Evolutionary conservation across 345 rosid genomes (phyloP).

Genomic region (Acer yangbiense): DNA sequence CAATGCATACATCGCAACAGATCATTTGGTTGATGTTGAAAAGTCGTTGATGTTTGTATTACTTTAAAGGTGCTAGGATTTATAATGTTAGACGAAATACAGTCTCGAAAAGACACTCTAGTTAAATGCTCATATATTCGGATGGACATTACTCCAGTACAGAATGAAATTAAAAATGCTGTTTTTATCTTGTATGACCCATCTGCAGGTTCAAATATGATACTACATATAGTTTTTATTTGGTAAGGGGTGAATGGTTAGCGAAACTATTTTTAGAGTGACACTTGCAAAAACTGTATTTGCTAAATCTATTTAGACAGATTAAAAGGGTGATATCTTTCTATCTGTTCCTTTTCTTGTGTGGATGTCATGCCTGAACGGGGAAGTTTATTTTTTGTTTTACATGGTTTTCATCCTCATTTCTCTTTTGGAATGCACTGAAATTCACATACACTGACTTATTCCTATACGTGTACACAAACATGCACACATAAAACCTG

Average conservation of each 20-base stretch:
- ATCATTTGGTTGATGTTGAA: neutral
- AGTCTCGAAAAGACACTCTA: neutral
- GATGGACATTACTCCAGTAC: neutral
- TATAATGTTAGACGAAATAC: neutral
- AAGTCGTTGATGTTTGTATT: neutral
- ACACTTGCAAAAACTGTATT: neutral
- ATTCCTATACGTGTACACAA: neutral
- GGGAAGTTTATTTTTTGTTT: neutral
- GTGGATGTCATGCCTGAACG: neutral
- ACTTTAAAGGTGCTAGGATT: neutral
- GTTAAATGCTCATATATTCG: neutral
- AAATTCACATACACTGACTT: neutral
- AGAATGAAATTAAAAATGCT: neutral
- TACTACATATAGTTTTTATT: neutral
- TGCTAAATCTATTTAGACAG: neutral
- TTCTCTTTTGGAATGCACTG: neutral
- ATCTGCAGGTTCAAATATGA: conserved; percentile 4
- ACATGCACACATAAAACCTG: neutral
- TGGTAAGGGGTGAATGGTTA: neutral
- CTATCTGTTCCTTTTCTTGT: neutral
- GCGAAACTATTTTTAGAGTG: neutral
- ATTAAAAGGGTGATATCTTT: neutral
- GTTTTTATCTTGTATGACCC: neutral
- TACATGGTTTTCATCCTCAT: neutral
- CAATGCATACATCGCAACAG: neutral